Evolutionary conservation across 2,329 filamentous ascomycete species (phyloP).

Genomic region (Colletotrichum brevisporum): DNA sequence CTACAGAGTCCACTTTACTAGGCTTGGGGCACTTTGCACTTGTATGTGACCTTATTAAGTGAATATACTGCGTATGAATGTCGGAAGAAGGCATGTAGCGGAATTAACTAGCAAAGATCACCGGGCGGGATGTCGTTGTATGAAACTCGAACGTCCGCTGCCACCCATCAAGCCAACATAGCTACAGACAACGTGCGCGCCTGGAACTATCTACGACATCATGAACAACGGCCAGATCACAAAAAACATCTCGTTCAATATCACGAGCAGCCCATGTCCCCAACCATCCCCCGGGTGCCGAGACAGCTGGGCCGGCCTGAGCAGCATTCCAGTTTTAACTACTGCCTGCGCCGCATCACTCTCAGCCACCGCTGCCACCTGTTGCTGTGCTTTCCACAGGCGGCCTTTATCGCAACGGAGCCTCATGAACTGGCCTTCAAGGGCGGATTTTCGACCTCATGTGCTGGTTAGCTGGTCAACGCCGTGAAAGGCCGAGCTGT

Average conservation of each 20-base stretch:
- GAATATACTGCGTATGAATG: no score
- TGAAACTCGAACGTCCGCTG: neutral
- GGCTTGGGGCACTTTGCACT: no score
- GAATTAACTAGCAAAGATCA: no score
- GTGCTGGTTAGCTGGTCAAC: conserved; percentile 78
- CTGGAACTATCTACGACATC: conserved; percentile 80
- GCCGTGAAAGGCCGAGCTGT: conserved; percentile 82
- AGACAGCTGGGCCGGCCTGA: conserved; percentile 75
- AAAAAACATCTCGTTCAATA: conserved; percentile 81
- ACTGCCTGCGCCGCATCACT: no score
- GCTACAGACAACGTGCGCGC: conserved; percentile 80
- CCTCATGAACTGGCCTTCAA: conserved; percentile 80
- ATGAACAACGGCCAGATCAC: conserved; percentile 82
- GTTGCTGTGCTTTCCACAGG: no score
- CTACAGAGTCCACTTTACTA: no score
- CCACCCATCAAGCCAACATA: neutral
- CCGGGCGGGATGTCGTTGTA: no score
- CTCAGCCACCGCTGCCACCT: no score
- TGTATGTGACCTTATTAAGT: no score
- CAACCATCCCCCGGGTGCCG: conserved; percentile 86
- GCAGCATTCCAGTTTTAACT: no score
- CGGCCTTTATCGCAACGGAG: conserved; percentile 82
- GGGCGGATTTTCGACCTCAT: conserved; percentile 76
- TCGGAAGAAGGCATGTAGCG: no score
- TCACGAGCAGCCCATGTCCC: conserved; percentile 75